Evolutionary conservation across 495 filamentous ascomycete genomes (phyloP).

Genomic region (Copromyces sp.): DNA sequence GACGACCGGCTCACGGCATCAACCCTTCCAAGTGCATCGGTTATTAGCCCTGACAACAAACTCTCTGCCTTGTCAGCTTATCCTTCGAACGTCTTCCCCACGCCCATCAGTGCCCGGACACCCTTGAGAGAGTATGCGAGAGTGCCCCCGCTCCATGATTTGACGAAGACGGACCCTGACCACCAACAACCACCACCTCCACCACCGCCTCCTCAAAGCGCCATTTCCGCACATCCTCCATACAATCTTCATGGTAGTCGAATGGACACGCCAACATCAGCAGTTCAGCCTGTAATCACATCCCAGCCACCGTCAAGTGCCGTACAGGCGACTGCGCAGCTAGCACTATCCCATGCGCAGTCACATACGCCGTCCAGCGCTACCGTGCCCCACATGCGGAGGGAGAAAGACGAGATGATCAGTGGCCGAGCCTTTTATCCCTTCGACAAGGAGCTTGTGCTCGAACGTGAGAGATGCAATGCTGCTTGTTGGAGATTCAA

Average conservation of each 20-base stretch:
- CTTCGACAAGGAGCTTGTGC: constrained; percentile 63
- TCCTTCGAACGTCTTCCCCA: constrained; percentile 38
- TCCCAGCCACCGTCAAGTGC: constrained; percentile 22
- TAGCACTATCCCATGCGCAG: constrained; percentile 45
- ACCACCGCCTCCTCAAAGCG: constrained; percentile 15
- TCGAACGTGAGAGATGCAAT: constrained; percentile 82
- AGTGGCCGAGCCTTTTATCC: constrained; percentile 70
- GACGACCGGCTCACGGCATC: constrained; percentile 40
- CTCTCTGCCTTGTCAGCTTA: constrained; percentile 41
- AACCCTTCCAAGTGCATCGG: constrained; percentile 39
- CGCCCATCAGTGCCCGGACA: constrained; percentile 43
- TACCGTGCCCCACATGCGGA: constrained; percentile 21
- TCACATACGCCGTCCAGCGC: constrained; percentile 23
- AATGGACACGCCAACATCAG: constrained; percentile 30
- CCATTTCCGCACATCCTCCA: constrained; percentile 15
- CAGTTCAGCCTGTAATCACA: constrained; percentile 20
- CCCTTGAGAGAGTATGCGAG: constrained; percentile 41
- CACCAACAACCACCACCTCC: constrained; percentile 14
- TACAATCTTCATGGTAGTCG: constrained; percentile 34
- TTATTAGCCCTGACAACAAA: constrained; percentile 44
- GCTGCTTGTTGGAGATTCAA: constrained; percentile 83
- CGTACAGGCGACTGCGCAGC: constrained; percentile 49
- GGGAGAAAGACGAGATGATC: constrained; percentile 93
- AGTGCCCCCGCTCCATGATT: constrained; percentile 45
- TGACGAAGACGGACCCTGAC: constrained; percentile 38